Percentiles rank a stretch among this genome's conserved stretches.
Conservation (phyloP, 78 protist species). For the Monosiga brevicollis region DNA sequence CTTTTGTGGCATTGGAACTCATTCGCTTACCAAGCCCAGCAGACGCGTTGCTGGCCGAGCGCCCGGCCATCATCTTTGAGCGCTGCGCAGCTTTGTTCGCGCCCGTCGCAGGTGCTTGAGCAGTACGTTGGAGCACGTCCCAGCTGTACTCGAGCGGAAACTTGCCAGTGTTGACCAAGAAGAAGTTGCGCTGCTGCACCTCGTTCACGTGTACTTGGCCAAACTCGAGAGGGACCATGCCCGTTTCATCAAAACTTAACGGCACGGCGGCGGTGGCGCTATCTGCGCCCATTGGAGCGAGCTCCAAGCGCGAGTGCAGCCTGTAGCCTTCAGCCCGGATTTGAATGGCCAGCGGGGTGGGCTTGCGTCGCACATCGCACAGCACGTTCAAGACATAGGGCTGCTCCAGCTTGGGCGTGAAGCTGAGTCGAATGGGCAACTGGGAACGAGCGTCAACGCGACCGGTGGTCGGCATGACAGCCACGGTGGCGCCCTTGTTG, state of each 20-base stretch:
- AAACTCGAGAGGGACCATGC: conserved; percentile 40
- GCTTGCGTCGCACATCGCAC: conserved; percentile 30
- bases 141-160: conserved; percentile 38
- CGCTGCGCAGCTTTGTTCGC: background rate
- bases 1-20: background rate
- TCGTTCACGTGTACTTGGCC: conserved; percentile 58
- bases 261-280: too few species aligned
- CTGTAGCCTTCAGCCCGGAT: conserved; percentile 70
- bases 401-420: conserved; percentile 51
- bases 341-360: conserved; percentile 44
- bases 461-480: conserved; percentile 40
- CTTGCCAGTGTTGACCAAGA: conserved; percentile 41
- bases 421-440: conserved; percentile 22
- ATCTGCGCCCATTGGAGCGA: too few species aligned
- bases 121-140: background rate
- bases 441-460: conserved; percentile 18
- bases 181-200: background rate
- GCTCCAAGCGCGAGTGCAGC: conserved; percentile 18
- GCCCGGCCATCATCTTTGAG: background rate
- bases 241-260: too few species aligned
- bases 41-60: background rate
- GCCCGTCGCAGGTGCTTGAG: background rate
- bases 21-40: background rate
- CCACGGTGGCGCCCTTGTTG: background rate
- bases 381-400: conserved; percentile 38